These are phyloP conservation scores for Alnus glutinosa DNA, from an alignment of 306 rosid genomes.

Conservation along the genomic window DNA sequence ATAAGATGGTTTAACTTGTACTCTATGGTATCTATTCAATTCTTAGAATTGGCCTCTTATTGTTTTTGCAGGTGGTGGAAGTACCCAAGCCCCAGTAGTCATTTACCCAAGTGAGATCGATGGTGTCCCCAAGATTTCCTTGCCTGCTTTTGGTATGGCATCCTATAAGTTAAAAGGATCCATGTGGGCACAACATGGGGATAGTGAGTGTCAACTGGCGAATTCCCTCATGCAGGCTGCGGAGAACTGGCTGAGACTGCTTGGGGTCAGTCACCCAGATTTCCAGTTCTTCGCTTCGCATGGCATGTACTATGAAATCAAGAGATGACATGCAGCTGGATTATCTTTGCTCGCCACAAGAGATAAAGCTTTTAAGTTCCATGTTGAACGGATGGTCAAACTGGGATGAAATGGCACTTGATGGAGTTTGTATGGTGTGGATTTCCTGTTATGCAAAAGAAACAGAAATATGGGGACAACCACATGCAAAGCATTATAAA, in stretches of 20 bases:
- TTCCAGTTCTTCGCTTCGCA: constrained; percentile 72
- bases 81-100: constrained; percentile 42
- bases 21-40: constrained; percentile 14
- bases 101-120: constrained; percentile 57
- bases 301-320: constrained; percentile 47
- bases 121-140: constrained; percentile 53
- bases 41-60: constrained; percentile 9
- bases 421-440: constrained; percentile 26
- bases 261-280: constrained; percentile 80
- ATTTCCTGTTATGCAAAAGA: constrained; percentile 32
- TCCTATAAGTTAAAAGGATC: constrained; percentile 77
- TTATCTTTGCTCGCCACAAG: constrained; percentile 29
- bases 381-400: constrained; percentile 24
- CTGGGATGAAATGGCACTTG: constrained; percentile 22
- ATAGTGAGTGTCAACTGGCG: constrained; percentile 47
- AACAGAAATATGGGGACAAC: constrained; percentile 14
- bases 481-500: constrained; percentile 24
- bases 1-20: constrained; percentile 13
- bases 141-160: constrained; percentile 73
- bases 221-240: constrained; percentile 71
- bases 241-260: constrained; percentile 68
- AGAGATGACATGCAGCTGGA: constrained; percentile 11
- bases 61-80: constrained; percentile 47
- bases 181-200: constrained; percentile 60
- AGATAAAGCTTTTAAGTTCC: constrained; percentile 34